phyloP scores from a whole-genome alignment of 192 early-diverging fungal species.

The Bifiguratus adelaidae region DNA sequence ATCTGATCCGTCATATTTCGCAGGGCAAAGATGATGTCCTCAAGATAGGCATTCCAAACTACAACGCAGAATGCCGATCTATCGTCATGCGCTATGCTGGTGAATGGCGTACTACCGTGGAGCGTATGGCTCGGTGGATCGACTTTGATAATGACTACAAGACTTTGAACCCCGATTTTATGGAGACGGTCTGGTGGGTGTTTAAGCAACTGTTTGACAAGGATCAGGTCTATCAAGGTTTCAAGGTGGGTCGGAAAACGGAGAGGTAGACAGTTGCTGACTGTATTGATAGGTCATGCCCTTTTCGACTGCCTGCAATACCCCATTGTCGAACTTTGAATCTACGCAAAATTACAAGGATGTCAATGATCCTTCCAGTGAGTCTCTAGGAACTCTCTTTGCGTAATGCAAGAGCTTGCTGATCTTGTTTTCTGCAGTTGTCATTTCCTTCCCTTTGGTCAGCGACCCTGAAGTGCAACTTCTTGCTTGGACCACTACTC shows the following conservation, averaged over 20 bases:
- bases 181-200: slow-evolving; percentile 99
- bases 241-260: slow-evolving; percentile 25
- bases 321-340: slow-evolving; percentile 96
- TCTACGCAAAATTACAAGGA: slow-evolving; percentile 96
- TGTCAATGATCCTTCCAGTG: slow-evolving; percentile 84
- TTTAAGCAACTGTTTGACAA: slow-evolving; percentile 95
- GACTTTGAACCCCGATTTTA: slow-evolving; percentile 89
- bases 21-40: slow-evolving; percentile 76
- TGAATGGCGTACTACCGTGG: slow-evolving; percentile 92
- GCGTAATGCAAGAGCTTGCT: not conserved
- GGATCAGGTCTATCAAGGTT: slow-evolving; percentile 90
- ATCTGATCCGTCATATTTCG: not conserved
- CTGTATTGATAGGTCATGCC: slow-evolving; percentile 66
- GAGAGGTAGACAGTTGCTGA: not conserved
- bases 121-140: slow-evolving; percentile 97
- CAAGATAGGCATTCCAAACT: slow-evolving; percentile 91
- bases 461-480: slow-evolving; percentile 67
- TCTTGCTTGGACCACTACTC: slow-evolving; percentile 98
- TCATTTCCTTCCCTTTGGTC: slow-evolving; percentile 88
- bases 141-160: slow-evolving; percentile 99
- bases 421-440: slow-evolving; percentile 42
- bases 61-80: slow-evolving; percentile 92
- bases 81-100: slow-evolving; percentile 93
- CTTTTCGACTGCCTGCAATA: slow-evolving; percentile 85
- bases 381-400: slow-evolving; percentile 10